Evolutionary conservation across 441 rosid species (phyloP).

Genomic region (Bruguiera hainesii): DNA sequence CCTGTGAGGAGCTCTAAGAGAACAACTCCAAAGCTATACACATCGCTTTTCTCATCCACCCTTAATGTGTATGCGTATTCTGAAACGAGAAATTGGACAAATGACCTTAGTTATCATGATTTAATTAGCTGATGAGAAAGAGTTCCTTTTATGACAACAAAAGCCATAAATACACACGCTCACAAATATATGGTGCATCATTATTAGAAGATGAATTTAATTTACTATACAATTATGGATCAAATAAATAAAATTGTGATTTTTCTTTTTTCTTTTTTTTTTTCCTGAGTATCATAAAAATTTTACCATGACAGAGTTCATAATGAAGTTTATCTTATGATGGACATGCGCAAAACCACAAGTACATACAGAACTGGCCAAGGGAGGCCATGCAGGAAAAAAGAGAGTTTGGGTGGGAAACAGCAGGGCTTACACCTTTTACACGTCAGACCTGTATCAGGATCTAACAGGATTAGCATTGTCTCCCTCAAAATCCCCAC

Average conservation of each 20-base stretch:
- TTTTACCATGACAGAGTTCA: too few species aligned
- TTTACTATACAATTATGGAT: too few species aligned
- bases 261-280: too few species aligned
- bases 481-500: too few species aligned
- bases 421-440: slow-evolving; percentile 16
- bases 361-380: slow-evolving; percentile 3
- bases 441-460: slow-evolving; percentile 28
- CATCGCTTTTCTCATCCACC: slow-evolving; percentile 98
- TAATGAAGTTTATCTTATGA: too few species aligned
- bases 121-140: background rate
- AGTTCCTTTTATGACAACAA: too few species aligned
- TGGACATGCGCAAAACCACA: slow-evolving; percentile 7
- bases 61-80: slow-evolving; percentile 94
- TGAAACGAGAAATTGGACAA: slow-evolving; percentile 18
- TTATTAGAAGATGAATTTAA: too few species aligned
- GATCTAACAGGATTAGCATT: background rate
- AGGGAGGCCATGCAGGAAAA: slow-evolving; percentile 16
- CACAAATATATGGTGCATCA: too few species aligned
- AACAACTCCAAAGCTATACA: slow-evolving; percentile 93
- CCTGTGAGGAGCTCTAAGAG: slow-evolving; percentile 78
- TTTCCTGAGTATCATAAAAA: too few species aligned
- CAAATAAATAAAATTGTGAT: background rate
- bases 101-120: background rate
- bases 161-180: too few species aligned
- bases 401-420: slow-evolving; percentile 16